phyloP scores from a whole-genome alignment of 345 rosid genomes.

The Clausena lansium region DNA sequence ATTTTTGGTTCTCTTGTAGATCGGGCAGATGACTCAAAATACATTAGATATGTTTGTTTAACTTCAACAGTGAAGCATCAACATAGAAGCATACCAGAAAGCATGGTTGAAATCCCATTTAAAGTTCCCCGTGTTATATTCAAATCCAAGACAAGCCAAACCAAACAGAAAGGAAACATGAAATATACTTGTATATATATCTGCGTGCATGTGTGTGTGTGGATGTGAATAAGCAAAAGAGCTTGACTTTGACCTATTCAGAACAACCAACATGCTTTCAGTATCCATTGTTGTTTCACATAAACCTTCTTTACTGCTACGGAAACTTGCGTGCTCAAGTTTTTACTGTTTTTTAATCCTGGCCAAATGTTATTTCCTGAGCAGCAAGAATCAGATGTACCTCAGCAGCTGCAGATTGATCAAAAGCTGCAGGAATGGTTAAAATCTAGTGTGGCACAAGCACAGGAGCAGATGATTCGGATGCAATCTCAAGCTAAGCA shows the following conservation, averaged over 20 bases:
- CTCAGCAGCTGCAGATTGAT: slow-evolving; percentile 24
- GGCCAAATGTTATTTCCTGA: not conserved
- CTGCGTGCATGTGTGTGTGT: no score
- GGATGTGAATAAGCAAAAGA: slow-evolving; percentile 38
- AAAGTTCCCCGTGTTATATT: not conserved
- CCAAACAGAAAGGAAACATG: not conserved
- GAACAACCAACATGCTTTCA: slow-evolving; percentile 29
- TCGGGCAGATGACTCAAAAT: not conserved
- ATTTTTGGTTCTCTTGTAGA: not conserved
- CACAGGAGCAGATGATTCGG: slow-evolving; percentile 15
- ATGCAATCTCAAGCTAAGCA: not conserved
- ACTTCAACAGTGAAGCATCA: not conserved
- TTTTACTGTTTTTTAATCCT: not conserved
- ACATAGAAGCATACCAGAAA: not conserved
- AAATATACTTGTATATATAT: no score
- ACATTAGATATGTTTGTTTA: not conserved
- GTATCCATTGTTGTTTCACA: slow-evolving; percentile 37
- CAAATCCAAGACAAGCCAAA: not conserved
- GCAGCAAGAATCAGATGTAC: slow-evolving; percentile 1
- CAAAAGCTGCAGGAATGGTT: slow-evolving; percentile 32
- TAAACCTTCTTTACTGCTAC: slow-evolving; percentile 29
- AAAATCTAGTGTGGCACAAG: slow-evolving; percentile 20
- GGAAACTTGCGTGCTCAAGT: slow-evolving; percentile 14
- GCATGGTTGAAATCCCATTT: not conserved
- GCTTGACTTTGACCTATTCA: slow-evolving; percentile 40